These are phyloP conservation scores for Fusarium oxysporum DNA, from an alignment of 2,329 filamentous ascomycete genomes.

Conservation along the genomic window DNA sequence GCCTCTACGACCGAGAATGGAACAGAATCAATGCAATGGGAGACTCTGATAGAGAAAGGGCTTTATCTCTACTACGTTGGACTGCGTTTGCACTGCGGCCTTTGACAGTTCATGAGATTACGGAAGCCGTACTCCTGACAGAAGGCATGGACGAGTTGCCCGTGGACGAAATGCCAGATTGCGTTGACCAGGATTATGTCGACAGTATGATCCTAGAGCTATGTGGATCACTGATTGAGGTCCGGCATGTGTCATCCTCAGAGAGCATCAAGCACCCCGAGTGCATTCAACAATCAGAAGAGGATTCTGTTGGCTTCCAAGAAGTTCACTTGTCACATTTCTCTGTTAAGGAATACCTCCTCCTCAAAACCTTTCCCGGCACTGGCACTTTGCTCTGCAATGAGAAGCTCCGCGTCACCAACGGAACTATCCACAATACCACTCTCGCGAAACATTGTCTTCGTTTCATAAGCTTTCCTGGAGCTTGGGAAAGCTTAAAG, in stretches of 20 bases:
- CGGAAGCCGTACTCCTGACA: not conserved
- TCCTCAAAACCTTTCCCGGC: not conserved
- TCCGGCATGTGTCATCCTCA: accelerated
- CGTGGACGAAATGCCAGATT: not conserved
- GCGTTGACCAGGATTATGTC: not conserved
- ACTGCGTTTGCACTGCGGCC: conserved; percentile 42
- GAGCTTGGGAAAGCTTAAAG: too few species aligned
- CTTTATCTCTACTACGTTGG: conserved; percentile 48
- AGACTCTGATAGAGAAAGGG: conserved; percentile 19
- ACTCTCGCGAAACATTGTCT: not conserved
- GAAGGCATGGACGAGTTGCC: accelerated
- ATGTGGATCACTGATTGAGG: not conserved
- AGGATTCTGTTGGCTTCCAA: accelerated
- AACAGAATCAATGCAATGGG: conserved; percentile 30
- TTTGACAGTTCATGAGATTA: not conserved
- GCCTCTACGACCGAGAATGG: conserved; percentile 50
- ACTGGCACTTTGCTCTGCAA: accelerated
- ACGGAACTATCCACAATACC: accelerated
- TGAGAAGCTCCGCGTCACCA: accelerated
- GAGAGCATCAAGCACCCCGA: accelerated
- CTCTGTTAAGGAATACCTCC: conserved; percentile 1
- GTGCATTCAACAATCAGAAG: accelerated
- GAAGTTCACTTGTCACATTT: not conserved
- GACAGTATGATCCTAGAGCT: not conserved
- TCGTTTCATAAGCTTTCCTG: accelerated